A percentile compares a stretch with the other conserved stretches of the same genome.
Evolutionary conservation across 2,329 filamentous ascomycete species (phyloP).

Genomic region (Diaporthe destruens): DNA sequence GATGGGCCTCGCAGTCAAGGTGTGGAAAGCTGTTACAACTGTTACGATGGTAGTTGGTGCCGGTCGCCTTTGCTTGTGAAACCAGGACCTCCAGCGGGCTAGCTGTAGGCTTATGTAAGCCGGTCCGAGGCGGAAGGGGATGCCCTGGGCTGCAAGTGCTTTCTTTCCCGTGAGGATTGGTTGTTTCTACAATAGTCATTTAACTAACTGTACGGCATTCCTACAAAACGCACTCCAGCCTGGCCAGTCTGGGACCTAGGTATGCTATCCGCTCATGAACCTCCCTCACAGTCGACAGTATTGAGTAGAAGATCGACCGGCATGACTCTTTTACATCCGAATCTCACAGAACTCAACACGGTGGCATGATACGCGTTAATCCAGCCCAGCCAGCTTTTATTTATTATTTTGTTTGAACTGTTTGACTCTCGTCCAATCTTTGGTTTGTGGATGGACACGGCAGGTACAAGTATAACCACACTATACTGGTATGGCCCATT

Average conservation of each 20-base stretch:
- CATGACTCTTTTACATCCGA: too few species aligned
- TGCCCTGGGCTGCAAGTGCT: not conserved
- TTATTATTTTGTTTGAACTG: too few species aligned
- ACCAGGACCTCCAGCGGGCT: slow-evolving; percentile 22
- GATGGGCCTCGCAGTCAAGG: slow-evolving; percentile 21
- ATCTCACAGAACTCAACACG: too few species aligned
- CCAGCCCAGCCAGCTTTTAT: too few species aligned
- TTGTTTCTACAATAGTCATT: not conserved
- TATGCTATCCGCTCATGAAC: not conserved
- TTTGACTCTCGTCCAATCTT: too few species aligned
- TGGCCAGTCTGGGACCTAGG: not conserved
- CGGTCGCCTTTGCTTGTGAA: slow-evolving; percentile 30
- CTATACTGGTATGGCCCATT: too few species aligned
- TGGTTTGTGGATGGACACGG: too few species aligned
- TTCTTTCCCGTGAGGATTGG: not conserved
- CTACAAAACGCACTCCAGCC: not conserved
- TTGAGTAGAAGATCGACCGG: too few species aligned
- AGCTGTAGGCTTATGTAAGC: slow-evolving; percentile 39
- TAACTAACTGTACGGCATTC: too few species aligned
- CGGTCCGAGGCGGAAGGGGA: not conserved
- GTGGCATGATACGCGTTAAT: too few species aligned
- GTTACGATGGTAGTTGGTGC: slow-evolving; percentile 26
- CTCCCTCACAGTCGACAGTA: not conserved
- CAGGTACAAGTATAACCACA: too few species aligned
- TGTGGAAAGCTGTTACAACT: slow-evolving; percentile 12